Evolutionary conservation across 208 protist genomes (phyloP), one percentile per base, ranked within the genome.

Genomic region (Naegleria fowleri): DNA sequence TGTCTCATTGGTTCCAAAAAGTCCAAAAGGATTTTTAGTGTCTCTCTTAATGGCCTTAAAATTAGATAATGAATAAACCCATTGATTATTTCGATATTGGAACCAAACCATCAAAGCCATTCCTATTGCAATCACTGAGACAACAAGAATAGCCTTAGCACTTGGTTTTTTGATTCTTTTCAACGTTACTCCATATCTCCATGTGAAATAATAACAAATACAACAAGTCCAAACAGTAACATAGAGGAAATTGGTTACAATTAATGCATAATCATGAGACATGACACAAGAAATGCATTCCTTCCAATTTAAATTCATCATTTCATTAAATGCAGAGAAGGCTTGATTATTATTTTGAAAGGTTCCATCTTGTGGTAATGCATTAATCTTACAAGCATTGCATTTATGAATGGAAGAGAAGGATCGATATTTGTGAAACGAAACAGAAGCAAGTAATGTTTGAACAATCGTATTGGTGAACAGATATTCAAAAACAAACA

Each of bases 151-250:
- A 29, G 33, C 29, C 11, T 22, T 58, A 25, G 39, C 41, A 29
- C 48, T 67, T 22, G 36, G 22, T 25, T 38, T 89, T 38, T 11
- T 41, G 9, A 33, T 89, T 67, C 25, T 89, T 2, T 40, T 67
- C 13, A 89, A n/a, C 2, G 55, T 25, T 67, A 89, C 48, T 9
- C 36, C 36, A 40, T 89, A 89, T 89, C 86, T 89, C 86, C 86
- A 89, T 2, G 36, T 40, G 41, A 89, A 89, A 25, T 67, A 89
- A 67, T 38, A 38, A 40, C 41, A 58, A 40, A 41, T 89, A 29
- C 39, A 13, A 29, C n/a, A 89, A 22, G 51, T 19, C 85, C 85
- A 88, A 33, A 58, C 43, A 9, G 13, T 38, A 11, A 58, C 85
- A 36, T 88, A 84, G 9, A 84, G 39, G 9, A 79, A 36, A 33